Evolutionary conservation across 768 basidiomycete species (phyloP).

Genomic region (Serendipita indica): DNA sequence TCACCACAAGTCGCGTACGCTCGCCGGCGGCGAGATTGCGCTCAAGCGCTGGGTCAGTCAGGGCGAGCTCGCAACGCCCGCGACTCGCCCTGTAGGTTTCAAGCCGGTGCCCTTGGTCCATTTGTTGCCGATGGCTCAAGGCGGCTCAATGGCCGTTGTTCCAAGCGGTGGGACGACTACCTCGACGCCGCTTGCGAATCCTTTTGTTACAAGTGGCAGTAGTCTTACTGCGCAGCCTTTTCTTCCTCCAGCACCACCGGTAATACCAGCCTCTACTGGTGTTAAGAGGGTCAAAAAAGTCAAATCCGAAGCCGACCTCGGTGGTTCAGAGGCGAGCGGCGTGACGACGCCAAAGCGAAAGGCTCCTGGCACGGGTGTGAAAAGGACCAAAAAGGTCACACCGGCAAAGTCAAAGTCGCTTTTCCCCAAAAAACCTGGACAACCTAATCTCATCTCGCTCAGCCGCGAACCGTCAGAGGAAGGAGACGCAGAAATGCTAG

Average conservation of each 20-base stretch:
- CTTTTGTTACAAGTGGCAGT: too few species aligned
- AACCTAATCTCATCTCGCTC: too few species aligned
- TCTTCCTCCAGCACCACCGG: too few species aligned
- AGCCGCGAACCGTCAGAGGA: too few species aligned
- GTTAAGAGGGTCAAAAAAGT: neutral
- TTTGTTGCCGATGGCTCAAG: too few species aligned
- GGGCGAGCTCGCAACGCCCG: neutral
- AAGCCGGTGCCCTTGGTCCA: neutral
- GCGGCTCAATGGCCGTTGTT: too few species aligned
- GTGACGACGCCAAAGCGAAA: neutral
- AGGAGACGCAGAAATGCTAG: too few species aligned
- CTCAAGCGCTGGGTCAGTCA: neutral
- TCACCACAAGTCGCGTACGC: neutral
- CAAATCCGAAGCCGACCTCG: neutral
- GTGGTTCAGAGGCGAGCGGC: neutral
- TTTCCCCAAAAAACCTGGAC: too few species aligned
- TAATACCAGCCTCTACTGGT: too few species aligned
- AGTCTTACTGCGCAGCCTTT: neutral
- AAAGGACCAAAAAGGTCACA: neutral
- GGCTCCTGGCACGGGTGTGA: neutral
- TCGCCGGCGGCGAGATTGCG: neutral
- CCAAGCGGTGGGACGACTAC: neutral
- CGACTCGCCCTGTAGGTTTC: neutral
- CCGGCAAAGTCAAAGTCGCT: too few species aligned
- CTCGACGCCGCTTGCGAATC: neutral